Evolutionary conservation across 257 asterid genomes (phyloP).

Genomic region (Scutellaria galericulata): DNA sequence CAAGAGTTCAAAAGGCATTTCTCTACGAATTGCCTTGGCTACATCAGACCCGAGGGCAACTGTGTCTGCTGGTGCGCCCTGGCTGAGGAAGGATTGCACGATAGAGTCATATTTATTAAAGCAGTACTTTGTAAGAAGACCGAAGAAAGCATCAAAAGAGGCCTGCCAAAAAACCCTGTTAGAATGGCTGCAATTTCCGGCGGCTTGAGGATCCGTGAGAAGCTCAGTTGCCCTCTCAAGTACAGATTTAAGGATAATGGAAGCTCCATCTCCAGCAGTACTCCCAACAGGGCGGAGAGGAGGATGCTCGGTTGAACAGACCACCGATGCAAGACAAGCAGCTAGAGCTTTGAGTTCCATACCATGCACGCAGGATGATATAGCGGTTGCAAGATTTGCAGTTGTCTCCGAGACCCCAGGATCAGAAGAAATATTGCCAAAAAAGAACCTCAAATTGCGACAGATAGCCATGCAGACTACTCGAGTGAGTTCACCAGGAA

Average conservation of each 20-base stretch:
- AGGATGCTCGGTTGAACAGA: constrained; percentile 72
- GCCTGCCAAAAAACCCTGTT: constrained; percentile 81
- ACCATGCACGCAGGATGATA: constrained; percentile 45
- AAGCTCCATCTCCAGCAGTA: constrained; percentile 76
- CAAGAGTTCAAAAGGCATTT: constrained; percentile 77
- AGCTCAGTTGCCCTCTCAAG: constrained; percentile 78
- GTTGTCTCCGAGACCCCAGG: constrained; percentile 42
- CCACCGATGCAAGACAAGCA: constrained; percentile 84
- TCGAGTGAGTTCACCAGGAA: constrained; percentile 68
- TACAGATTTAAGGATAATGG: constrained; percentile 64
- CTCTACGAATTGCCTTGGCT: constrained; percentile 60
- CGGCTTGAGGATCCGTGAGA: constrained; percentile 60
- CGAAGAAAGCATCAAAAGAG: constrained; percentile 76
- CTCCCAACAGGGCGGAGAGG: constrained; percentile 76
- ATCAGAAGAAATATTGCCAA: constrained; percentile 57
- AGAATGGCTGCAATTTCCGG: constrained; percentile 51
- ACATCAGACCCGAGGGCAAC: constrained; percentile 53
- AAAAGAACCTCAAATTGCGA: constrained; percentile 80
- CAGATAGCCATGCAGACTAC: constrained; percentile 79
- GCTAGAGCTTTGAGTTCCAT: constrained; percentile 77
- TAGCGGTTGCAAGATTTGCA: constrained; percentile 49
- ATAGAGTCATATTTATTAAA: constrained; percentile 66
- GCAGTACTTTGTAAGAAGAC: constrained; percentile 66
- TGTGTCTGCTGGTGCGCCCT: constrained; percentile 50
- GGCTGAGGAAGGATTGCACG: constrained; percentile 54